Percentiles rank a stretch among this genome's conserved stretches.
phyloP scores from a whole-genome alignment of 352 stramenopile species.

The Pythium dissimile region DNA sequence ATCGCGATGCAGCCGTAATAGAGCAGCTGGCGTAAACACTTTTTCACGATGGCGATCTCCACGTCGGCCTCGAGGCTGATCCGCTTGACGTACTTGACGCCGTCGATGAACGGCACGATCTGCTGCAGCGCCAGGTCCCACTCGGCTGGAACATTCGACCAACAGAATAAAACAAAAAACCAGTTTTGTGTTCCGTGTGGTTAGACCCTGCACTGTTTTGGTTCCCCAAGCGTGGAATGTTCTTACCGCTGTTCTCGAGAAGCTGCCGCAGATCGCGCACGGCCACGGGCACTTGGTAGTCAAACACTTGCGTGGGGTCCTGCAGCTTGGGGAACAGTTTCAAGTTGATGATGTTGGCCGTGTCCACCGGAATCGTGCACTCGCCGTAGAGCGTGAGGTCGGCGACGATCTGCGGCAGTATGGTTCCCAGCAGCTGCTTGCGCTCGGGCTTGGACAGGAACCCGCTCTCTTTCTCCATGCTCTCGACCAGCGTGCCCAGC shows the following conservation, averaged over 20 bases:
- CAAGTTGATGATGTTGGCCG: constrained; percentile 84
- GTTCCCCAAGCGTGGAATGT: no score
- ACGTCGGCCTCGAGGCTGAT: constrained; percentile 88
- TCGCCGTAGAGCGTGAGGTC: constrained; percentile 74
- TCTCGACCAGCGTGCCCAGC: constrained; percentile 73
- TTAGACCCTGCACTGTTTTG: no score
- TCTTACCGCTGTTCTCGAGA: constrained; percentile 55
- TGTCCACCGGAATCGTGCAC: constrained; percentile 80
- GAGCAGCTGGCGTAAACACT: constrained; percentile 80
- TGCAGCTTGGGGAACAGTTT: constrained; percentile 81
- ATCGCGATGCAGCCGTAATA: constrained; percentile 89
- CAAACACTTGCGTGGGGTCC: constrained; percentile 61
- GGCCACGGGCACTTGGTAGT: constrained; percentile 85
- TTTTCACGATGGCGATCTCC: constrained; percentile 86
- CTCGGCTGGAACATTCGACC: constrained; percentile 44
- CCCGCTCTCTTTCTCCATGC: constrained; percentile 85
- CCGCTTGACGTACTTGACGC: constrained; percentile 87
- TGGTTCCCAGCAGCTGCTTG: constrained; percentile 57
- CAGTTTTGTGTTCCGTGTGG: no score
- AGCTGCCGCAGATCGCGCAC: constrained; percentile 68
- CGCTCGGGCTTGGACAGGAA: constrained; percentile 72
- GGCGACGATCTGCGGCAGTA: constrained; percentile 67
- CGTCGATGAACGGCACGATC: constrained; percentile 90
- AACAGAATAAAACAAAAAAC: no score
- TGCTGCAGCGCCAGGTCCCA: constrained; percentile 87